phyloP scores from a whole-genome alignment of 148 eudicot genomes.

The Fagopyrum homotropicum region DNA sequence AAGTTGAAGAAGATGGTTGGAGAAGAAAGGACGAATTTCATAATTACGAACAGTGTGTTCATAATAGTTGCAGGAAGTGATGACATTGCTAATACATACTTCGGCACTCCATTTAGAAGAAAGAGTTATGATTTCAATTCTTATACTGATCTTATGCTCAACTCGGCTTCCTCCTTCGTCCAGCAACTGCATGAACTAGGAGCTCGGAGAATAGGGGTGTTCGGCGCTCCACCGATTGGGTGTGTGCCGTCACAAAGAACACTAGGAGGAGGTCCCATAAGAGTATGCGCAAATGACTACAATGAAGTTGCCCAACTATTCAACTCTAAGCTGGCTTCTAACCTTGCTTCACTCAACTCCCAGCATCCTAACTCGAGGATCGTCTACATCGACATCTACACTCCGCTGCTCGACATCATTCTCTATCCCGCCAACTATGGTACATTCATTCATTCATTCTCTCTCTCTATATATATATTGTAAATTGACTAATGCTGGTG shows the following conservation, averaged over 20 bases:
- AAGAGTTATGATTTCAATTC: conserved; percentile 14
- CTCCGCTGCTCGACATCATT: conserved; percentile 39
- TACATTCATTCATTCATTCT: conserved; percentile 16
- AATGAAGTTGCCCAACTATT: conserved; percentile 40
- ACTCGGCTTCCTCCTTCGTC: conserved; percentile 38
- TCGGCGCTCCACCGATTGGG: conserved; percentile 51
- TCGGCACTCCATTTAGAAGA: conserved; percentile 14
- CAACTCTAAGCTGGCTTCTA: conserved; percentile 38
- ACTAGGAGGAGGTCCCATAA: conserved; percentile 31
- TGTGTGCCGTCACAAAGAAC: conserved; percentile 57
- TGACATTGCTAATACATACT: conserved; percentile 37
- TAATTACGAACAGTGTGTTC: conserved; percentile 19
- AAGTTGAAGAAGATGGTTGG: conserved; percentile 22
- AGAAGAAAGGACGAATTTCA: conserved; percentile 19
- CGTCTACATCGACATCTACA: conserved; percentile 46
- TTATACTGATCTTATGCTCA: conserved; percentile 29
- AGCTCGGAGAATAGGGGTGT: conserved; percentile 44
- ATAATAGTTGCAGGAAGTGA: conserved; percentile 22
- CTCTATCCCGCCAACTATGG: conserved; percentile 43
- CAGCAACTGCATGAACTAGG: conserved; percentile 48
- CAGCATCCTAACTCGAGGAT: conserved; percentile 30
- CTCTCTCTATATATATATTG: too few species aligned
- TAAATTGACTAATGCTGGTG: background rate
- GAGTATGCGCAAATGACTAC: conserved; percentile 27
- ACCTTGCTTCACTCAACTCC: conserved; percentile 18